Conservation (phyloP, 2,329 filamentous ascomycete species). For the Ophiostoma sp. region DNA sequence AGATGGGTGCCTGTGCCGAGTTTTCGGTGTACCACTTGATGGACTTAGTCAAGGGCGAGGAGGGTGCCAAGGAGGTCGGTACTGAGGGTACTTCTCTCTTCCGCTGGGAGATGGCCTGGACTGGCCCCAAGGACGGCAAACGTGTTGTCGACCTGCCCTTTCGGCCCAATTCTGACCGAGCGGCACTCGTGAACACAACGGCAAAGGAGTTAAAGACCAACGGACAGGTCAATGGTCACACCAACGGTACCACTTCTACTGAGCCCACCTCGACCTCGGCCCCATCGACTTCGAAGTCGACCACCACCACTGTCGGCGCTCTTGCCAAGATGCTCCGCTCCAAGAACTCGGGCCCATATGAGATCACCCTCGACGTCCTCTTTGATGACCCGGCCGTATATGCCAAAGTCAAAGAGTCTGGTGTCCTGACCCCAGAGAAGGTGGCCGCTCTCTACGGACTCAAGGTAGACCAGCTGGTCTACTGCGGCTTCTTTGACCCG, state of each 20-base stretch:
- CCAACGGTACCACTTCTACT: neutral
- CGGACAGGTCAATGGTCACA: neutral
- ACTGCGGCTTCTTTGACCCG: conserved; percentile 19
- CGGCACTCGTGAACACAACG: neutral
- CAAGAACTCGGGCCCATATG: conserved; percentile 54
- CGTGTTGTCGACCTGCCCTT: conserved; percentile 3
- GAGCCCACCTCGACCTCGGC: no score
- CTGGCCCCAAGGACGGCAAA: neutral
- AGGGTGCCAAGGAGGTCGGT: neutral
- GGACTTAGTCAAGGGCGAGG: conserved; percentile 37
- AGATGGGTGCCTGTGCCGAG: conserved; percentile 33
- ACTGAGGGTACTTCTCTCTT: neutral
- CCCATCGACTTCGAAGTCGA: conserved; percentile 25
- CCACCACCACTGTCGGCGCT: neutral
- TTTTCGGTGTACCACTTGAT: conserved; percentile 54
- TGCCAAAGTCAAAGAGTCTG: conserved; percentile 11
- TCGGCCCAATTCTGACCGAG: neutral
- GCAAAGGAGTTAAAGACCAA: neutral
- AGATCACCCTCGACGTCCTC: conserved; percentile 38
- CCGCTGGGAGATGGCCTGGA: conserved; percentile 19
- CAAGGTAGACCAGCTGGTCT: conserved; percentile 15
- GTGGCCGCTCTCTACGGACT: conserved; percentile 16
- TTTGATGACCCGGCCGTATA: conserved; percentile 19
- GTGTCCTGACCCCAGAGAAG: neutral
- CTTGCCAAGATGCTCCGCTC: conserved; percentile 47